Base-by-base conservation (phyloP, 2,329 filamentous ascomycete species). In the Verticillium dahliae region DNA sequence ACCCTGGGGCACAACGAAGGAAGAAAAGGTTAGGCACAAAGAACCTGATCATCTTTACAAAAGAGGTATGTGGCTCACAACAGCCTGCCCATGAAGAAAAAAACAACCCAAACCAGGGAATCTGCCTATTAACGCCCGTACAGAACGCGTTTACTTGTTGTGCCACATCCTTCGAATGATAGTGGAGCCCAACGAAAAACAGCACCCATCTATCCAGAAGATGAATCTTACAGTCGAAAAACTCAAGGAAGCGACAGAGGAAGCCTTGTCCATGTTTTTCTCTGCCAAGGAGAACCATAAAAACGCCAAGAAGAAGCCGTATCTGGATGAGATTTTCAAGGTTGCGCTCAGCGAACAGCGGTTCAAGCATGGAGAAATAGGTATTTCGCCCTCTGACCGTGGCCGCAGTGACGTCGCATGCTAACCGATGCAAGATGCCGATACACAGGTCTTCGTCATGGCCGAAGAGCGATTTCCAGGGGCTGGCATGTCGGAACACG, bases 31-130 rank as follows among this genome's bases (percentile, higher is more conserved):
- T 59, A 80, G 84, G 13, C 89, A 91, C 71, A 88, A 85, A 68
- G 89, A 92, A 72, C 90, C 89, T 1, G 89, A 92, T 68, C 90
- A 92, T 73, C 75, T 90, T 57, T 83, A 84, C 67, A 90, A 89
- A 70, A 78, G 81, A 69, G 86, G 88, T 90, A 73, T 68, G 77
- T 68, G 38, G 2, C 22, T 45, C 57, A 6, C 27, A 31, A 31
- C 27, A 31, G 27, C 27, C 27, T 31, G 4, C 18, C 18, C 18
- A 22, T 22, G 18, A 22, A 22, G 18, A 22, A 22, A 22, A 22
- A 22, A 22, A 22, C 18, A 22, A 22, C 18, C 18, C 18, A 22
- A 22, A 22, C 18, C 18, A 22, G 18, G 18, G 18, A 22, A 22
- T 22, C 18, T 31, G 4, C 38, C 7, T 14, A 56, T 60, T 69